A percentile compares a stretch with the other conserved stretches of the same genome.
These are phyloP conservation scores for Smallanthus sonchifolius DNA, from an alignment of 129 eudicot genomes.

Conservation along the genomic window DNA sequence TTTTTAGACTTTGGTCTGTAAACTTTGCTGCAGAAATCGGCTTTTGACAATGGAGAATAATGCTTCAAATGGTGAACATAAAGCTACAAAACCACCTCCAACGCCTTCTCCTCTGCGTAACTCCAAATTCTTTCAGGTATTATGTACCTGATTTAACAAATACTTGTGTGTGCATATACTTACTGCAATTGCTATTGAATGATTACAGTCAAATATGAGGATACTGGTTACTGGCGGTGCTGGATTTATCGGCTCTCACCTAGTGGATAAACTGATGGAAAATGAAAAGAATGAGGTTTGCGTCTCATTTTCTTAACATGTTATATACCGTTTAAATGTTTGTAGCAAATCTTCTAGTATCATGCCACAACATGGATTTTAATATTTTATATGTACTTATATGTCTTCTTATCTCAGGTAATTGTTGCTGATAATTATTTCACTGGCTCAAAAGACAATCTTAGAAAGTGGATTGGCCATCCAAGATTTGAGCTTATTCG, in stretches of 20 bases:
- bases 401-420: slow-evolving; percentile 43
- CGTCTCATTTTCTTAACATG: not conserved
- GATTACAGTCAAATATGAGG: slow-evolving; percentile 84
- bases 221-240: slow-evolving; percentile 95
- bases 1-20: slow-evolving; percentile 1
- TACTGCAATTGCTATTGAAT: not conserved
- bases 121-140: slow-evolving; percentile 81
- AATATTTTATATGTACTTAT: not conserved
- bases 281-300: slow-evolving; percentile 90
- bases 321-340: not conserved
- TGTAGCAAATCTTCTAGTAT: not conserved
- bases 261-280: slow-evolving; percentile 84
- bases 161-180: slow-evolving; percentile 7
- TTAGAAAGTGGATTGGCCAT: slow-evolving; percentile 85
- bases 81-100: slow-evolving; percentile 76
- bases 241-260: slow-evolving; percentile 95
- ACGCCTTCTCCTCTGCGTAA: slow-evolving; percentile 80
- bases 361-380: not conserved
- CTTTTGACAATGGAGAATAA: slow-evolving; percentile 45
- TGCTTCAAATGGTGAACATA: slow-evolving; percentile 50
- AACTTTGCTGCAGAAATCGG: slow-evolving; percentile 18
- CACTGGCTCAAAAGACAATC: slow-evolving; percentile 90
- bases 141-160: not conserved
- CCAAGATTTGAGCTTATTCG: slow-evolving; percentile 95
- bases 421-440: slow-evolving; percentile 88